Conservation (phyloP, 1,139 yeast genomes). For the Suhomyces yuchorum region DNA sequence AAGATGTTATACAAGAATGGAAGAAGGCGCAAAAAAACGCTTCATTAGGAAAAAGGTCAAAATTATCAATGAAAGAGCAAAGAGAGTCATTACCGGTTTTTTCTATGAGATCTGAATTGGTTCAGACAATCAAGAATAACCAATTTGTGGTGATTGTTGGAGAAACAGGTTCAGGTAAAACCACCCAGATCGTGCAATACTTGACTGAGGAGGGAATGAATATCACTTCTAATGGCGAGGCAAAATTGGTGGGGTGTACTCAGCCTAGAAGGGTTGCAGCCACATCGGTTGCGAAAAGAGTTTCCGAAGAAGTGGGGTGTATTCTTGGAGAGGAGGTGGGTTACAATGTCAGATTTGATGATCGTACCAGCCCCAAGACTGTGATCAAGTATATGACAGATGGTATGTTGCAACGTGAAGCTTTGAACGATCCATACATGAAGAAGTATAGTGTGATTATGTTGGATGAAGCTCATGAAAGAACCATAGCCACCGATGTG, state of each 20-base stretch:
- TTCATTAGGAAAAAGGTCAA: constrained; percentile 57
- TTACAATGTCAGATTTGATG: constrained; percentile 67
- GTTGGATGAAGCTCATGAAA: constrained; percentile 95
- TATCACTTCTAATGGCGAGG: constrained; percentile 20
- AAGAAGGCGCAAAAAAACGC: constrained; percentile 46
- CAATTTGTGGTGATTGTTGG: constrained; percentile 52
- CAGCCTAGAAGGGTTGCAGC: constrained; percentile 81
- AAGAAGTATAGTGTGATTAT: constrained; percentile 76
- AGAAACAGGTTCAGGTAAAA: constrained; percentile 44
- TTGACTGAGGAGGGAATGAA: constrained; percentile 42
- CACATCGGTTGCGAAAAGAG: constrained; percentile 66
- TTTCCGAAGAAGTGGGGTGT: constrained; percentile 65
- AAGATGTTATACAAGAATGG: constrained; percentile 48
- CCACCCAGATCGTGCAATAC: constrained; percentile 38
- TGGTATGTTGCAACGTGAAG: constrained; percentile 90
- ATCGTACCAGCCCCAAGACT: constrained; percentile 55
- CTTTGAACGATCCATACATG: constrained; percentile 73
- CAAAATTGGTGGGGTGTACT: constrained; percentile 64
- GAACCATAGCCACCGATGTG: constrained; percentile 93
- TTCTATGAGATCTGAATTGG: constrained; percentile 56
- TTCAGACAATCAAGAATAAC: constrained; percentile 53
- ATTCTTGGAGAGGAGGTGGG: constrained; percentile 65
- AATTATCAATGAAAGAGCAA: constrained; percentile 61
- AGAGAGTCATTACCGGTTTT: constrained; percentile 75
- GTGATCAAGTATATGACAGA: constrained; percentile 80